phyloP scores from a whole-genome alignment of 176 grass and related monocot genomes.

The Zoysia japonica region DNA sequence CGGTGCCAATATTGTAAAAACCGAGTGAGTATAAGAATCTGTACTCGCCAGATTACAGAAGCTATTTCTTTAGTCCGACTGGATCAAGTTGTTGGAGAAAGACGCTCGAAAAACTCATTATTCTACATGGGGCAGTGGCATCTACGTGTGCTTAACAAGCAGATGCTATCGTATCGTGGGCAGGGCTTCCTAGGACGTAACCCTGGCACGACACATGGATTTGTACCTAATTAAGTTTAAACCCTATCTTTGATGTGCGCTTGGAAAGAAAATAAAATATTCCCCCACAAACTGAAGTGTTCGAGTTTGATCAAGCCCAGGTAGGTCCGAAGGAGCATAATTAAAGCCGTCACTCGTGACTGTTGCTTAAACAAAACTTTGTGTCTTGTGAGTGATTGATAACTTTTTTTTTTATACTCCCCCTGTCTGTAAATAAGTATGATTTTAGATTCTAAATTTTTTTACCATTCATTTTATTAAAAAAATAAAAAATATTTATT shows the following conservation, averaged over 20 bases:
- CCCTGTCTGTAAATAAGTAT: too few species aligned
- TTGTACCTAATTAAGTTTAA: background rate
- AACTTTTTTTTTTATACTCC: background rate
- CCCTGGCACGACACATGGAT: conserved; percentile 15
- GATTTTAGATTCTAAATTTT: too few species aligned
- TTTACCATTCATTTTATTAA: too few species aligned
- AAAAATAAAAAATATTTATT: too few species aligned
- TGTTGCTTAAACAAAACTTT: background rate
- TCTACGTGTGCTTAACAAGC: background rate
- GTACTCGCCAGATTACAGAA: too few species aligned
- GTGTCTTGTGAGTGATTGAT: conserved; percentile 9
- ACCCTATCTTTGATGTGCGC: background rate
- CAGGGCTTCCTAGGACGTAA: background rate
- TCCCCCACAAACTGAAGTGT: background rate
- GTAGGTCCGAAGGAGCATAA: background rate
- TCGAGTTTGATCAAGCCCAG: background rate
- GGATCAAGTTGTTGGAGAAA: background rate
- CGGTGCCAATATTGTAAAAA: too few species aligned
- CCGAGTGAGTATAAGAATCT: too few species aligned
- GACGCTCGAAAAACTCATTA: background rate
- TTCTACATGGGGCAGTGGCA: background rate
- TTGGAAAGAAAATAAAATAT: conserved; percentile 5
- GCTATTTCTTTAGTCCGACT: background rate
- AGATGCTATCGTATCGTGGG: background rate
- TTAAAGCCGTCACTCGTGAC: background rate